Conservation (phyloP, 2,329 filamentous ascomycete genomes). For the Pseudogymnoascus sp. region DNA sequence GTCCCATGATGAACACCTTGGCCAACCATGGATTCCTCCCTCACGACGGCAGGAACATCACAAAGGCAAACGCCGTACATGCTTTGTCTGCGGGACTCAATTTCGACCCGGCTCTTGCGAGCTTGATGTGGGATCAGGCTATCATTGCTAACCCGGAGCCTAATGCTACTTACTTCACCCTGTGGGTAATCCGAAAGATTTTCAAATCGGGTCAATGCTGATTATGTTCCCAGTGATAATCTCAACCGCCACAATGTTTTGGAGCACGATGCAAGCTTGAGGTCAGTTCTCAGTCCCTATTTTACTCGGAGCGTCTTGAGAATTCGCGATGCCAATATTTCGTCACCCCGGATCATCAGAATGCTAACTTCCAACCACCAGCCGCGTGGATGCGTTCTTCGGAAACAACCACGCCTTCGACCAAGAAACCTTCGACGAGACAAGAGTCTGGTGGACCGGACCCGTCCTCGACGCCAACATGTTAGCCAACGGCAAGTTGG, state of each 20-base stretch:
- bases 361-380: slow-evolving; percentile 20
- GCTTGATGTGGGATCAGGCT: slow-evolving; percentile 37
- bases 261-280: slow-evolving; percentile 43
- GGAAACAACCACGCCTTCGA: slow-evolving; percentile 48
- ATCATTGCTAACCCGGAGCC: slow-evolving; percentile 36
- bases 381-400: slow-evolving; percentile 42
- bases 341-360: background rate
- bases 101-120: slow-evolving; percentile 34
- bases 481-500: slow-evolving; percentile 40
- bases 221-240: slow-evolving; percentile 28
- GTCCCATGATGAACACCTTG: slow-evolving; percentile 38
- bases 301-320: no score
- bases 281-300: slow-evolving; percentile 22
- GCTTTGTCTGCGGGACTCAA: slow-evolving; percentile 37
- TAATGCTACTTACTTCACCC: slow-evolving; percentile 37
- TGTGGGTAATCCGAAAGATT: slow-evolving; percentile 18
- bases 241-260: slow-evolving; percentile 41
- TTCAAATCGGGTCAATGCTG: background rate
- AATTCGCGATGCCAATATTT: no score
- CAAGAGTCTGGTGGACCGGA: slow-evolving; percentile 39
- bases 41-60: slow-evolving; percentile 34
- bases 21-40: slow-evolving; percentile 39
- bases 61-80: slow-evolving; percentile 26
- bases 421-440: slow-evolving; percentile 41
- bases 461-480: slow-evolving; percentile 34